Percentiles rank a stretch among this genome's conserved stretches.
These are phyloP conservation scores for Podila epigama DNA, from an alignment of 192 early-diverging fungal species.

Conservation along the genomic window DNA sequence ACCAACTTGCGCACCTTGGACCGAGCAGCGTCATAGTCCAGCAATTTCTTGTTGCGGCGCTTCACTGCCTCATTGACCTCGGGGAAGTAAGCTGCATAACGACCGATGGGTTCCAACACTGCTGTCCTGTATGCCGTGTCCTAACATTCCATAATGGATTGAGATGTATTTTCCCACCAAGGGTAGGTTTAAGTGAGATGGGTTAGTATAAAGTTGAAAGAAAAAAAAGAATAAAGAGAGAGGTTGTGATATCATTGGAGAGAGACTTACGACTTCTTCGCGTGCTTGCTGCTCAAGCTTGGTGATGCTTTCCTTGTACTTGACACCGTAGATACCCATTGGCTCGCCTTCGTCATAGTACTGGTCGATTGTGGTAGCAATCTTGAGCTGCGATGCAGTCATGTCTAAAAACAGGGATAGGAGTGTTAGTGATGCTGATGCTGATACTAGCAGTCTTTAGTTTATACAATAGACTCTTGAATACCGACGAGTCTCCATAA, in stretches of 20 bases:
- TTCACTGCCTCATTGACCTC: constrained; percentile 94
- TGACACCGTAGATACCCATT: constrained; percentile 71
- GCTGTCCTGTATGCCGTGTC: constrained; percentile 86
- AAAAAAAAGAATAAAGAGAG: neutral
- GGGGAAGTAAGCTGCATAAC: constrained; percentile 87
- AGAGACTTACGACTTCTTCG: constrained; percentile 72
- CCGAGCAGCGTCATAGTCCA: constrained; percentile 87
- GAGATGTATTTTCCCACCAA: neutral
- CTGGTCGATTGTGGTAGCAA: constrained; percentile 86
- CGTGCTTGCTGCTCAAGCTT: constrained; percentile 82
- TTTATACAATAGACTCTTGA: constrained; percentile 27
- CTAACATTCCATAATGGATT: constrained; percentile 30
- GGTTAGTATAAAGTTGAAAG: neutral
- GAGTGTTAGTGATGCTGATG: neutral
- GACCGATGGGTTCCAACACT: constrained; percentile 89
- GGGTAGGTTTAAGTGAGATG: neutral
- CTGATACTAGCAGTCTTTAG: neutral
- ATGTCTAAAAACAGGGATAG: constrained; percentile 62
- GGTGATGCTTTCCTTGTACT: constrained; percentile 85
- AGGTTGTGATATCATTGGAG: neutral
- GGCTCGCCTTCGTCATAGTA: constrained; percentile 89
- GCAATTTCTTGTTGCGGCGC: constrained; percentile 84
- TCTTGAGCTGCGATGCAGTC: constrained; percentile 82
- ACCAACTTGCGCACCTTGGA: constrained; percentile 81
- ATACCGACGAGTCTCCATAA: neutral